These are phyloP conservation scores for Irpex sp. DNA, from an alignment of 1,284 basidiomycete genomes.

Conservation along the genomic window DNA sequence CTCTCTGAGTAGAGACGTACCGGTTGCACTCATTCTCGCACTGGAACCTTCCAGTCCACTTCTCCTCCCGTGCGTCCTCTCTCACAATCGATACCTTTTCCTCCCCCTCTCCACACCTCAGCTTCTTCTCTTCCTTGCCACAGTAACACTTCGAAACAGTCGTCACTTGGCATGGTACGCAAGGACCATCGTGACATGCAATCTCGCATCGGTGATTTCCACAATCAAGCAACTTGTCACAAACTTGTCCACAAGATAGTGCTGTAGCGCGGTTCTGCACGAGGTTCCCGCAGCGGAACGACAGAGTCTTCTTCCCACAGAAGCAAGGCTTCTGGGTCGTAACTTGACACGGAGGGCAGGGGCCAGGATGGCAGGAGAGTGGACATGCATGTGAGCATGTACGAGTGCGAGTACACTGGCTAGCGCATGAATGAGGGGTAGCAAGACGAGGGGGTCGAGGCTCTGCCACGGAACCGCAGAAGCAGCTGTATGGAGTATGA, in stretches of 20 bases:
- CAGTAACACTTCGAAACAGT: slow-evolving; percentile 73
- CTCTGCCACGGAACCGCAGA: slow-evolving; percentile 74
- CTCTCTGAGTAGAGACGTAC: slow-evolving; percentile 29
- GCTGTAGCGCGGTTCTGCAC: slow-evolving; percentile 29
- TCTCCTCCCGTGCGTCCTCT: slow-evolving; percentile 31
- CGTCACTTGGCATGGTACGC: slow-evolving; percentile 55
- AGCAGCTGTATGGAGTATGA: slow-evolving; percentile 53
- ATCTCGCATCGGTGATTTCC: slow-evolving; percentile 64
- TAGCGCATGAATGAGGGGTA: slow-evolving; percentile 85
- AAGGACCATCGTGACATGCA: slow-evolving; percentile 73
- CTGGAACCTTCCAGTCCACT: slow-evolving; percentile 69
- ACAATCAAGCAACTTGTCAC: slow-evolving; percentile 57
- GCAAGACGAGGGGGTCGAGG: slow-evolving; percentile 65
- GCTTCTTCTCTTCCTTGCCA: slow-evolving; percentile 58
- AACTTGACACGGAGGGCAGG: slow-evolving; percentile 71
- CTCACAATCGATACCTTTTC: slow-evolving; percentile 25
- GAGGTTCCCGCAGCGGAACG: slow-evolving; percentile 61
- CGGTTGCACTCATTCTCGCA: slow-evolving; percentile 65
- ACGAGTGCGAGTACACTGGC: slow-evolving; percentile 68
- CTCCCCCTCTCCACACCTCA: slow-evolving; percentile 64
- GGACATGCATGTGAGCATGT: slow-evolving; percentile 70
- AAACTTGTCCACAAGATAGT: slow-evolving; percentile 68
- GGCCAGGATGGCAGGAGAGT: slow-evolving; percentile 67
- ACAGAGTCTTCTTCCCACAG: slow-evolving; percentile 57
- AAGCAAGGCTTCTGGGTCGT: slow-evolving; percentile 58